Base-by-base conservation (phyloP, 1,284 basidiomycete species). In the Leccinum angustisporum region DNA sequence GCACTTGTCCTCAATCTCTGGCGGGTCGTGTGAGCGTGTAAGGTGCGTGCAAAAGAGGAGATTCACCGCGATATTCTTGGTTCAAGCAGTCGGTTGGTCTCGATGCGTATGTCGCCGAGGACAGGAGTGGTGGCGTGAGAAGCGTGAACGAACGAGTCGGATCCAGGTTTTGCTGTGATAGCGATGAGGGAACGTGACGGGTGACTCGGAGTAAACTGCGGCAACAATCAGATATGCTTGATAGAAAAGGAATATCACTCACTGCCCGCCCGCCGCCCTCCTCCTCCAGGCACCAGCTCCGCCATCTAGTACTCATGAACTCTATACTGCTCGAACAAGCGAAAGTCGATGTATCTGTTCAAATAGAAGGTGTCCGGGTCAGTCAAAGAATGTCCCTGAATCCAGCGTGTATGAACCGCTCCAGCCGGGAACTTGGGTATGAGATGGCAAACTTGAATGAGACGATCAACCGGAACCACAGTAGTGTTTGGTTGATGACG, bases 11-110 rank as follows among this genome's bases (percentile, higher is more conserved):
- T 81, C 78, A 40, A 88, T 87, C 56, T 81, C 90, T 89, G 64
- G 64, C 13, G 52, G 21, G 27, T 8, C 13, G 60, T 48, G 56
- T 60, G 72, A 56, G 13, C 14, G 61, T 13, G 53, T 14, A 31
- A 65, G 6, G 36, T 36, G 36, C 36, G 36, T 38, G 36, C 36
- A 38, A 38, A 38, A 36, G 38, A 30, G 7, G 57, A 9, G 64
- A 16, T 87, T 60, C 70, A 94, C 92, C 86, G 74, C 81, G 80
- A 43, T 91, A 82, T 71, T 90, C 83, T 16, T 90, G 85, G 68
- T 91, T 92, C 57, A 95, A 74, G 61, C 90, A 82, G 58, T 87
- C 80, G 63, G 34, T 36, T 36, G 34, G 34, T 36, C 34, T 36
- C 34, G 34, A 36, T 36, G 36, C 36, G 36, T 36, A 36, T 36